Evolutionary conservation across 345 rosid species (phyloP).

Genomic region (Alliaria petiolata): DNA sequence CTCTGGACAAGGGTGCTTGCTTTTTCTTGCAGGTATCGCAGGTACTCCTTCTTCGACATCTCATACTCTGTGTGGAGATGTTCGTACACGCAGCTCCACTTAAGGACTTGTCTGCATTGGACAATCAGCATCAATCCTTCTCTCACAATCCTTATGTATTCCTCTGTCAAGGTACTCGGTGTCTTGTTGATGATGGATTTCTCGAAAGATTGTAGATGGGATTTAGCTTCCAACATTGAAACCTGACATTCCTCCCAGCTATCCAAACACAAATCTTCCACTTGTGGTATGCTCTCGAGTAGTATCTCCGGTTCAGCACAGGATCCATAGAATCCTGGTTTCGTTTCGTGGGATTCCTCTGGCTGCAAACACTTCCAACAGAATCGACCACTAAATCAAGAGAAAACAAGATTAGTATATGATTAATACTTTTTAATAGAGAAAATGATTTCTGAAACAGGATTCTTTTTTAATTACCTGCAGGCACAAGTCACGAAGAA

Average conservation of each 20-base stretch:
- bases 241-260: background rate
- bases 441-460: no score
- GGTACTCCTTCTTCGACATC: constrained; percentile 2
- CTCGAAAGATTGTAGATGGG: background rate
- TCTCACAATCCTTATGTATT: background rate
- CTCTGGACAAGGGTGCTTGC: background rate
- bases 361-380: background rate
- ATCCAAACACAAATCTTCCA: background rate
- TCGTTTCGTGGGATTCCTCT: background rate
- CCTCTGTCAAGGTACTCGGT: background rate
- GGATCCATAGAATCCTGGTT: background rate
- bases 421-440: no score
- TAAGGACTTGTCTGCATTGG: constrained; percentile 14
- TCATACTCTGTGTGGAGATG: background rate
- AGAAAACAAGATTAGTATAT: background rate
- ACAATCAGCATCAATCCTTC: constrained; percentile 15
- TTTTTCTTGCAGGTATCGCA: background rate
- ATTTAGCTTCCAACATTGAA: background rate
- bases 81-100: constrained; percentile 24
- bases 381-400: background rate
- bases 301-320: background rate
- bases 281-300: background rate
- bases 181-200: background rate
- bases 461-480: background rate
- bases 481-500: constrained; percentile 15